Evolutionary conservation across 805 yeast genomes (phyloP), one percentile per base, ranked within the genome.

Genomic region (Suhomyces sp.): DNA sequence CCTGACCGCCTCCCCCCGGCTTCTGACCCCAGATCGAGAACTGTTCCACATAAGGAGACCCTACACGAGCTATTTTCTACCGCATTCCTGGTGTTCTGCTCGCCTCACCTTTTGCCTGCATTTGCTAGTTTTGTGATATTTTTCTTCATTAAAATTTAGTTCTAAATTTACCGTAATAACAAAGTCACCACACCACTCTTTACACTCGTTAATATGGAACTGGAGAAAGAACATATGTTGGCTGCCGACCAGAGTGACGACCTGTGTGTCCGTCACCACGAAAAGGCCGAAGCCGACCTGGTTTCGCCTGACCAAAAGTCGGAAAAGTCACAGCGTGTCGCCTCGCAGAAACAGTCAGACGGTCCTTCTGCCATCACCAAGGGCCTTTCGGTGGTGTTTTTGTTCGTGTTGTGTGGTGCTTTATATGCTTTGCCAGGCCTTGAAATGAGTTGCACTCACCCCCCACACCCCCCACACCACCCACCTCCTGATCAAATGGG

Each of bases 141-240:
- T 38, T 17, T 40, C 5, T 22, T 40, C 24, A 17, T 15, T 4
- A 40, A 19, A 15, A 8, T 19, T 23, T 42, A 22, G 10, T 42
- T 42, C 13, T 42, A 5, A 7, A 2, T 23, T n/a, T 23, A 44
- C n/a, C n/a, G 36, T 44, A 15, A 38, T 19, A 38, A 38, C 42
- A 19, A 38, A 38, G 12, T 10, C 42, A 13, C 15, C 6, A 9
- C 13, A 24, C 15, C 48, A 31, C 48, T 35, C 29, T 46, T 26
- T 44, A 17, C 48, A 46, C 49, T 47, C 49, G 49, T 47, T 47
- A 22, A 46, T 22, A 47, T 47, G 42, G 42, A 38, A 38, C 42
- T 38, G 42, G 42, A 38, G 24, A 38, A 38, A 38, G 42, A 38
- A 19, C 42, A 17, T 17, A 38, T 38, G 23, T 38, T 38, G 24